Evolutionary conservation across 1,284 basidiomycete genomes (phyloP).

Genomic region (Trichosporon sp.): DNA sequence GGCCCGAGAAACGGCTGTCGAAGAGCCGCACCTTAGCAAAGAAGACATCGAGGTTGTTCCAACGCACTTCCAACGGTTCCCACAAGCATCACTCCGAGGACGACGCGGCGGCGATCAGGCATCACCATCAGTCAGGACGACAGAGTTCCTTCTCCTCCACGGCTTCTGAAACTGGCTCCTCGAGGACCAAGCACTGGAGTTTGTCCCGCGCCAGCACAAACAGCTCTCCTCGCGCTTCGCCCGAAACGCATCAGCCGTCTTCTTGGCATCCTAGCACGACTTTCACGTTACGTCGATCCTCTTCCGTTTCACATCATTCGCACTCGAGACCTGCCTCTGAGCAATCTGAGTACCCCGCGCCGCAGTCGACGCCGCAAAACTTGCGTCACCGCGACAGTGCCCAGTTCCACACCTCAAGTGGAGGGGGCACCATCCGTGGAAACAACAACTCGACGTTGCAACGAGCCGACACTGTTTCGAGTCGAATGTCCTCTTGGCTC

Average conservation of each 20-base stretch:
- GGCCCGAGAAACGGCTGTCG: conserved; percentile 16
- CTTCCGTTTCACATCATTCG: conserved; percentile 26
- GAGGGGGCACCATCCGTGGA: conserved; percentile 1
- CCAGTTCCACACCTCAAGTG: conserved; percentile 9
- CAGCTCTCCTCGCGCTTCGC: conserved; percentile 8
- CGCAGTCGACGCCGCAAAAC: background rate
- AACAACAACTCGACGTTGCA: background rate
- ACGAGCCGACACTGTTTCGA: conserved; percentile 15
- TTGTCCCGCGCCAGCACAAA: conserved; percentile 20
- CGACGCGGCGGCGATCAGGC: conserved; percentile 4
- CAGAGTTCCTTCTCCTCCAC: conserved; percentile 37
- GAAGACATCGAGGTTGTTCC: conserved; percentile 43
- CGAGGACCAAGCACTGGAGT: conserved; percentile 12
- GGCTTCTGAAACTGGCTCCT: conserved; percentile 23
- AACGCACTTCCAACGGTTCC: conserved; percentile 16
- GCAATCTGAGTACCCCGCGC: background rate
- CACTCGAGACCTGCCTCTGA: conserved; percentile 14
- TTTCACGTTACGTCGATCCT: conserved; percentile 14
- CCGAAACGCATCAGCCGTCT: conserved; percentile 20
- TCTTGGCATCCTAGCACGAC: conserved; percentile 18
- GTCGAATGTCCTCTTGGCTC: conserved; percentile 42
- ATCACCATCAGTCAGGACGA: conserved; percentile 15
- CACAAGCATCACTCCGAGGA: conserved; percentile 6
- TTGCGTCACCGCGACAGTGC: conserved; percentile 21
- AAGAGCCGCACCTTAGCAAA: conserved; percentile 36